Conservation (phyloP, 1,284 basidiomycete genomes). For the Leccinum fuscescens region DNA sequence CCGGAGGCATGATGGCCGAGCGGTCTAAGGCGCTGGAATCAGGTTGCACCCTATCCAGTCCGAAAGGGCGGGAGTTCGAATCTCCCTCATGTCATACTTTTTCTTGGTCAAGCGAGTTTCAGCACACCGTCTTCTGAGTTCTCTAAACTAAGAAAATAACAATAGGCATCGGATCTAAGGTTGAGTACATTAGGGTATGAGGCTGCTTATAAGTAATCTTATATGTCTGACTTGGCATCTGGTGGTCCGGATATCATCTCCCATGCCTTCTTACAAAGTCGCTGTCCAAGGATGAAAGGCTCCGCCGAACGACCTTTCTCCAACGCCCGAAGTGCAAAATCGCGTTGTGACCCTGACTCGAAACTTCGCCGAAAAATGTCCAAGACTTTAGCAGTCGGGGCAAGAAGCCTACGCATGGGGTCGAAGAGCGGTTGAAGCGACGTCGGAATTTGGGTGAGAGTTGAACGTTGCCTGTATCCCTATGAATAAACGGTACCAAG, state of each 20-base stretch:
- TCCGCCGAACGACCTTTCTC: conserved; percentile 54
- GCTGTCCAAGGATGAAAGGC: conserved; percentile 51
- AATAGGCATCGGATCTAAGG: conserved; percentile 9
- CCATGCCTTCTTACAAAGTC: conserved; percentile 44
- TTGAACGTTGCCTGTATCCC: conserved; percentile 29
- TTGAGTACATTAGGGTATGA: conserved; percentile 24
- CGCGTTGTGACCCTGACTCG: conserved; percentile 47
- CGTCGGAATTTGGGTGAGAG: conserved; percentile 37
- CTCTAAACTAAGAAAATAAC: neutral
- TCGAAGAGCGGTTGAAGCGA: conserved; percentile 40
- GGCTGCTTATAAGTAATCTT: neutral
- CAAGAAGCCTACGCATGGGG: conserved; percentile 46
- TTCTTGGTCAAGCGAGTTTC: neutral
- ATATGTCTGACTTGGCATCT: conserved; percentile 27
- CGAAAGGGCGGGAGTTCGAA: conserved; percentile 40
- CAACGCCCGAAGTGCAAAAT: conserved; percentile 51
- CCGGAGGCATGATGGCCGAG: conserved; percentile 48
- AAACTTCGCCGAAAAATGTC: conserved; percentile 48
- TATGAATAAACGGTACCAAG: conserved; percentile 5
- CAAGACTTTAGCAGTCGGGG: conserved; percentile 48
- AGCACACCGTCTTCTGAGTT: neutral
- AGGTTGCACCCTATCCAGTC: conserved; percentile 33
- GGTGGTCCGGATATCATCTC: conserved; percentile 44
- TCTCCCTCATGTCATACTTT: conserved; percentile 30
- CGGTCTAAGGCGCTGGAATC: conserved; percentile 59